phyloP scores from a whole-genome alignment of 106 monocot genomes.

The Allium cepa region DNA sequence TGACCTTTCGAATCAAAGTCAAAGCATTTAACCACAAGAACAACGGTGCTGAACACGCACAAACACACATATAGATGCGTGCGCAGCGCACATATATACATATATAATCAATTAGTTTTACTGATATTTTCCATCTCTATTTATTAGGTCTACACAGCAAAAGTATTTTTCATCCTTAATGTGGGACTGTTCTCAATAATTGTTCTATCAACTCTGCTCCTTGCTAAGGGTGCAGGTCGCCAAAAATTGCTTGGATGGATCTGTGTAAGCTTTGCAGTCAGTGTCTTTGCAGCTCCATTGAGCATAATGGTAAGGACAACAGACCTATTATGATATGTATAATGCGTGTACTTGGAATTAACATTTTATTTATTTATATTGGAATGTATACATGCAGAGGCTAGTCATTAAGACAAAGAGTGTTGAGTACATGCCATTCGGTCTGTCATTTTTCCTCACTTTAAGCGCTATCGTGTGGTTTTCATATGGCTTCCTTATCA shows the following conservation, averaged over 20 bases:
- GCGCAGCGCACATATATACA: too few species aligned
- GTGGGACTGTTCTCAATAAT: conserved; percentile 32
- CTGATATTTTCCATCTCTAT: too few species aligned
- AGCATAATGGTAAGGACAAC: conserved; percentile 30
- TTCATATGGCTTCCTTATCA: conserved; percentile 22
- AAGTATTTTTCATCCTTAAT: conserved; percentile 25
- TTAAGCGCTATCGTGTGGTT: conserved; percentile 35
- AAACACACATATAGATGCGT: too few species aligned
- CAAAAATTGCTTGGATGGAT: conserved; percentile 31
- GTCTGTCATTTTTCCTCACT: conserved; percentile 27
- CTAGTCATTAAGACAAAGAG: conserved; percentile 56
- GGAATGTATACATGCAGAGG: conserved; percentile 15
- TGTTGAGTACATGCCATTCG: conserved; percentile 64
- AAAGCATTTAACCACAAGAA: too few species aligned
- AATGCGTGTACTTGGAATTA: too few species aligned
- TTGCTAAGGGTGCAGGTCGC: conserved; percentile 16
- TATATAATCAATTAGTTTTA: too few species aligned
- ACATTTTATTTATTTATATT: too few species aligned
- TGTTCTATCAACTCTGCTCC: conserved; percentile 21
- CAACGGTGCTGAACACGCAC: too few species aligned
- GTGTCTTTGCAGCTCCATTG: conserved; percentile 40
- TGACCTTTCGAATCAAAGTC: too few species aligned
- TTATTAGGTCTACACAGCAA: conserved; percentile 16
- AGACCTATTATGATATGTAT: background rate
- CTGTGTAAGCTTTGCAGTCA: conserved; percentile 24